Evolutionary conservation across 768 basidiomycete species (phyloP).

Genomic region (Podaxis pistillaris): DNA sequence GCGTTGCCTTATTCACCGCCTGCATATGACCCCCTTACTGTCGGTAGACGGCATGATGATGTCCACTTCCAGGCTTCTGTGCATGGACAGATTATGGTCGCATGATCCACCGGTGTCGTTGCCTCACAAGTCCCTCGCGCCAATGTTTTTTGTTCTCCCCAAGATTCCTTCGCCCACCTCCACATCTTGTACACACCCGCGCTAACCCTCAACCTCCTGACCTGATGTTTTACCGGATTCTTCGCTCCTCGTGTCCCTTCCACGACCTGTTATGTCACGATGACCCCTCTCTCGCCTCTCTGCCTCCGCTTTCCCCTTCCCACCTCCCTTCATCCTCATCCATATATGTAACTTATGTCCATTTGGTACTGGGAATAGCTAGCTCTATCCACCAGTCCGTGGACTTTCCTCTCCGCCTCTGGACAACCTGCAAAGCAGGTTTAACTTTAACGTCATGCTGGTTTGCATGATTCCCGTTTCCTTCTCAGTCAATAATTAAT

Average conservation of each 20-base stretch:
- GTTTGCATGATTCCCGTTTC: background rate
- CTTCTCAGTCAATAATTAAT: background rate
- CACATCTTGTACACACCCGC: background rate
- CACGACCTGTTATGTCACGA: constrained; percentile 2
- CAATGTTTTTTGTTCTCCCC: constrained; percentile 2
- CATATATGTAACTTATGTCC: constrained; percentile 2
- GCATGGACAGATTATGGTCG: constrained; percentile 17
- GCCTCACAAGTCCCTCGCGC: background rate
- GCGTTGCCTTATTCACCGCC: constrained; percentile 51
- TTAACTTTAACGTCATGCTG: background rate
- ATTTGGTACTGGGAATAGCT: background rate
- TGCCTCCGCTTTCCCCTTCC: background rate
- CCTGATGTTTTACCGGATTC: background rate
- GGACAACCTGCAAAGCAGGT: background rate
- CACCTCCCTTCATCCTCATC: constrained; percentile 8
- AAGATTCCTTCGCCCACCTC: background rate
- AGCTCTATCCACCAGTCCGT: background rate
- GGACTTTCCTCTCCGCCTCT: background rate
- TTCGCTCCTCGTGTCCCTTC: background rate
- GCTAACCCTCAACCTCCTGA: background rate
- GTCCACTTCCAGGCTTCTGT: constrained; percentile 24
- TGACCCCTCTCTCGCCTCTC: background rate
- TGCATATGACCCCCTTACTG: constrained; percentile 36
- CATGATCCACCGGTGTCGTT: constrained; percentile 11
- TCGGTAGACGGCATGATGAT: constrained; percentile 24